Evolutionary conservation across 768 basidiomycete species (phyloP).

Genomic region (Suillus subluteus): DNA sequence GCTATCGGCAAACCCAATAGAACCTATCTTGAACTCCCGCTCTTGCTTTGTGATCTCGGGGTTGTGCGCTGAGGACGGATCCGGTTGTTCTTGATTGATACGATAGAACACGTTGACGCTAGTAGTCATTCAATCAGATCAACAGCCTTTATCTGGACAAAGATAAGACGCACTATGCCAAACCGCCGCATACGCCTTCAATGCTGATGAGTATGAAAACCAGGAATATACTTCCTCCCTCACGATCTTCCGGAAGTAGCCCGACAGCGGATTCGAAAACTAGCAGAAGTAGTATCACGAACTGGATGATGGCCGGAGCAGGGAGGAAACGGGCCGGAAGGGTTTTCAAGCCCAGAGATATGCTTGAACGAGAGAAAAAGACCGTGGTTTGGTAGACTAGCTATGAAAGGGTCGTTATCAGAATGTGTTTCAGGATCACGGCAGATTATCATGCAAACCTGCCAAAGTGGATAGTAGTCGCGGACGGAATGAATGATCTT

Average conservation of each 20-base stretch:
- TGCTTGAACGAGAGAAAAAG: slow-evolving; percentile 90
- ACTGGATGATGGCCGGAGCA: slow-evolving; percentile 77
- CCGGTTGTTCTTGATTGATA: slow-evolving; percentile 72
- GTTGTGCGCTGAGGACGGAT: slow-evolving; percentile 49
- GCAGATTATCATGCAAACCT: slow-evolving; percentile 46
- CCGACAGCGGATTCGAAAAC: slow-evolving; percentile 71
- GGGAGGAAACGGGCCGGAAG: slow-evolving; percentile 70
- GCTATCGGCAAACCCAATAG: slow-evolving; percentile 85
- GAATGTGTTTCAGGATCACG: not conserved
- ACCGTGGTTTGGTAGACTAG: slow-evolving; percentile 90
- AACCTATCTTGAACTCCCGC: slow-evolving; percentile 88
- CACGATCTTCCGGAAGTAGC: slow-evolving; percentile 52
- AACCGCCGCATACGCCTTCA: slow-evolving; percentile 92
- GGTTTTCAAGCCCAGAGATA: slow-evolving; percentile 82
- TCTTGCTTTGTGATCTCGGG: slow-evolving; percentile 70
- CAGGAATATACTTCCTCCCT: slow-evolving; percentile 54
- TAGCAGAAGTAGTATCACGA: slow-evolving; percentile 61
- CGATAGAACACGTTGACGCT: slow-evolving; percentile 89
- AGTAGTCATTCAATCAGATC: slow-evolving; percentile 21
- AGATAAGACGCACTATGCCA: slow-evolving; percentile 73
- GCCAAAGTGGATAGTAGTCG: slow-evolving; percentile 97
- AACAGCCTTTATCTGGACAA: not conserved
- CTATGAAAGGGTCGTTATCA: slow-evolving; percentile 35
- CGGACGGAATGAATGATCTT: slow-evolving; percentile 81
- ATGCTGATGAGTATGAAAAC: slow-evolving; percentile 81